Evolutionary conservation across 1,284 basidiomycete species (phyloP).

Genomic region (Ganoderma leucocontextum): DNA sequence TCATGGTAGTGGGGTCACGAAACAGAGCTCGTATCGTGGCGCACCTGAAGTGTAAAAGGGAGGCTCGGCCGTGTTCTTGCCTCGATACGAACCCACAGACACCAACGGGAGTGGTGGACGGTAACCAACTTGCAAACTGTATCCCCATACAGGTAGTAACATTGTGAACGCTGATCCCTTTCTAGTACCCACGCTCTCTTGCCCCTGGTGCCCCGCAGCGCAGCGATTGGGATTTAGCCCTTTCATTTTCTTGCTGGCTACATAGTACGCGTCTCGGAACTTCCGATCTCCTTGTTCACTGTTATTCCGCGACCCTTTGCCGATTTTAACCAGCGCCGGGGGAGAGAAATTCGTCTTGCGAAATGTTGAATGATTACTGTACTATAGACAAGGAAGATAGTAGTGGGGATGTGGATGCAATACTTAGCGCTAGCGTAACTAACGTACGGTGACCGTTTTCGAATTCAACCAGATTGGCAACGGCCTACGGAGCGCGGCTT

Average conservation of each 20-base stretch:
- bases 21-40: constrained; percentile 20
- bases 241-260: too few relatives aligned
- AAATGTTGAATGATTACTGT: neutral
- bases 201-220: neutral
- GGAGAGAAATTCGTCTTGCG: too few relatives aligned
- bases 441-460: too few relatives aligned
- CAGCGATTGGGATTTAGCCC: neutral
- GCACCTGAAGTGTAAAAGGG: constrained; percentile 19
- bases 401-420: neutral
- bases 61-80: neutral
- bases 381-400: neutral
- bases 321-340: too few relatives aligned
- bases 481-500: constrained; percentile 35
- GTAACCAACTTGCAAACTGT: neutral
- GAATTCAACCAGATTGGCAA: neutral
- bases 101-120: neutral
- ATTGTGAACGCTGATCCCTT: neutral
- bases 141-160: neutral
- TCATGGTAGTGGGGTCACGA: neutral
- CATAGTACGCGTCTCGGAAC: neutral
- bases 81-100: neutral
- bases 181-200: neutral
- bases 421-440: too few relatives aligned
- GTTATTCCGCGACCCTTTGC: neutral
- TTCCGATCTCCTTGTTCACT: neutral